Base-by-base conservation (phyloP, 1,139 yeast genomes). In the Lodderomyces theae region DNA sequence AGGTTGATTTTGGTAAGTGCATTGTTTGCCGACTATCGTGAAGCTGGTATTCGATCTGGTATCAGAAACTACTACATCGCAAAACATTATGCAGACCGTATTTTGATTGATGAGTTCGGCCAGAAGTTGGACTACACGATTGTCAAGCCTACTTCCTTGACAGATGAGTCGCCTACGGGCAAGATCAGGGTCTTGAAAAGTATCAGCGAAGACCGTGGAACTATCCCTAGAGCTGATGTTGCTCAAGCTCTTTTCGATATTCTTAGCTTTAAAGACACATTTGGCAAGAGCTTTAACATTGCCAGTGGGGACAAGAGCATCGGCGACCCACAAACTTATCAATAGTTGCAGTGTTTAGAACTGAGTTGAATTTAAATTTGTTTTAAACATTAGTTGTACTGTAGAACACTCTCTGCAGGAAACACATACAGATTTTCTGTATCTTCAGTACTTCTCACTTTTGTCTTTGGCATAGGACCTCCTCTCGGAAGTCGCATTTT, bases 1-100 rank as follows among this genome's bases (percentile, higher is more conserved):
- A 66, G 85, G 42, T 74, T 73, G 46, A 51, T 82, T 12, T 57
- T 81, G 39, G 72, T 82, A 8, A 79, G 86, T 56, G 86, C 84
- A 1, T 49, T 77, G 21, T 70, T 70, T 46, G 79, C 85, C 2
- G 74, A 74, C 11, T 66, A 71, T 41, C 64, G 82, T 31, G 72
- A 64, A 1, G 58, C 57, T 39, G 69, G 56, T 34, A 46, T 63
- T 50, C 55, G 59, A 19, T 51, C 64, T 3, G 43, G 55, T 0
- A 48, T 67, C 10, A 48, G 70, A 26, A 51, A 69, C 15, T 77
- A 77, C 57, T 75, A 62, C 46, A 66, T 74, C 40, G 79, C 82
- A 26, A 79, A 79, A 56, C 74, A 72, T 51, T 74, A 74, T 46
- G 83, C 84, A 1, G 85, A 79, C 53, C 57, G 72, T 34, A 64